phyloP scores from a whole-genome alignment of 2,329 filamentous ascomycete species.

The Exophiala lecanii-corni region DNA sequence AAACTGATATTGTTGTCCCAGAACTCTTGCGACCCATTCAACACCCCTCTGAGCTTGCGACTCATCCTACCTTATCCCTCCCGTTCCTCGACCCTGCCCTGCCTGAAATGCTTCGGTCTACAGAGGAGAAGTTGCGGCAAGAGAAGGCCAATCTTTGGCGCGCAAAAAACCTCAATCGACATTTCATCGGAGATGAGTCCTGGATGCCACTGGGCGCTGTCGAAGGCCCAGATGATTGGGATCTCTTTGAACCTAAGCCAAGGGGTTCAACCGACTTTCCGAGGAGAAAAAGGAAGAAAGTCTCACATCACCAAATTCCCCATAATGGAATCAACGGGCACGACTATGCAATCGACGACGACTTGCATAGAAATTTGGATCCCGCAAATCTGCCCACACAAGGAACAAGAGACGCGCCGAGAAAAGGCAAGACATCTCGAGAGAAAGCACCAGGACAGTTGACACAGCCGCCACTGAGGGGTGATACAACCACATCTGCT shows the following conservation, averaged over 20 bases:
- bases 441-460: neutral
- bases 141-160: slow-evolving; percentile 54
- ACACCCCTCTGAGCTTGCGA: slow-evolving; percentile 55
- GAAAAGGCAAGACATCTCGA: neutral
- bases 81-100: slow-evolving; percentile 57
- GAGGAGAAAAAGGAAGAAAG: slow-evolving; percentile 21
- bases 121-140: slow-evolving; percentile 53
- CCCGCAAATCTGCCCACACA: neutral
- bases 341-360: slow-evolving; percentile 3
- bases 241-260: slow-evolving; percentile 41
- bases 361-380: neutral
- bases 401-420: neutral
- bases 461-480: neutral
- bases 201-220: slow-evolving; percentile 55
- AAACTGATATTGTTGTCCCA: too few relatives aligned
- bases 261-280: slow-evolving; percentile 8
- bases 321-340: slow-evolving; percentile 20
- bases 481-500: neutral
- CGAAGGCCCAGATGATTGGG: slow-evolving; percentile 47
- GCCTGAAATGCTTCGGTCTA: slow-evolving; percentile 52
- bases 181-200: slow-evolving; percentile 56
- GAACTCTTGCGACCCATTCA: slow-evolving; percentile 58
- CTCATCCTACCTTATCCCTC: slow-evolving; percentile 55
- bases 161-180: slow-evolving; percentile 54
- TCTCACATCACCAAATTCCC: slow-evolving; percentile 7